Percentiles rank a stretch among this genome's conserved stretches.
Evolutionary conservation across 306 rosid species (phyloP).

Genomic region (Casuarina glauca): DNA sequence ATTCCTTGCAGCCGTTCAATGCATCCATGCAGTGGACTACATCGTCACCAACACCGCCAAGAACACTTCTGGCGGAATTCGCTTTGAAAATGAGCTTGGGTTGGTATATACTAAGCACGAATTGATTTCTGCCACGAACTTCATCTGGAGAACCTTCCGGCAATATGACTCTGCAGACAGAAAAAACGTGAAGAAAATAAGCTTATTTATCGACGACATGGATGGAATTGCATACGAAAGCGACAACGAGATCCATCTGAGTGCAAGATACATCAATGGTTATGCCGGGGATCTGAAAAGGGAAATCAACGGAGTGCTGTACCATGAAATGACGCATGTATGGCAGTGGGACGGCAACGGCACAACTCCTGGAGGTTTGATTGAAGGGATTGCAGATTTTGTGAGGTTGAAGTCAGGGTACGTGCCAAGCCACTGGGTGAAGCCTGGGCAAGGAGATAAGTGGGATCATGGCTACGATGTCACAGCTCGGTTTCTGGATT

Average conservation of each 20-base stretch:
- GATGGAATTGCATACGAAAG: conserved; percentile 30
- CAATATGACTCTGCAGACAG: conserved; percentile 12
- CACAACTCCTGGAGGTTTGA: conserved; percentile 31
- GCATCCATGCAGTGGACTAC: conserved; percentile 23
- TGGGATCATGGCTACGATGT: conserved; percentile 50
- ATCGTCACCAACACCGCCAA: conserved; percentile 27
- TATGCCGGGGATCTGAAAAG: conserved; percentile 24
- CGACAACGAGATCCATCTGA: conserved; percentile 33
- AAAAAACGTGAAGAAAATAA: conserved; percentile 28
- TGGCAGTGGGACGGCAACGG: conserved; percentile 41
- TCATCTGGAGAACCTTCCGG: conserved; percentile 33
- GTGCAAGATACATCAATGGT: conserved; percentile 21
- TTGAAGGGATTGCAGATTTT: conserved; percentile 51
- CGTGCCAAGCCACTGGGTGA: conserved; percentile 19
- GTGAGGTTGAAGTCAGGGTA: conserved; percentile 45
- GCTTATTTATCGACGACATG: conserved; percentile 28
- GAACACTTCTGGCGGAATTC: conserved; percentile 21
- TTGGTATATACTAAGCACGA: conserved; percentile 24
- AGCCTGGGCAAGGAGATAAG: conserved; percentile 21
- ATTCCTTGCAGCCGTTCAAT: conserved; percentile 17
- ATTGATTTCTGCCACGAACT: conserved; percentile 27
- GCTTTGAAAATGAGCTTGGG: conserved; percentile 37
- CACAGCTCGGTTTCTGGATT: conserved; percentile 44
- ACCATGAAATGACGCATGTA: conserved; percentile 48
- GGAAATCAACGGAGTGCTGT: conserved; percentile 35